Percentiles rank a stretch among this genome's conserved stretches.
Evolutionary conservation across 331 rosid genomes (phyloP).

Genomic region (Cucumis variabilis): DNA sequence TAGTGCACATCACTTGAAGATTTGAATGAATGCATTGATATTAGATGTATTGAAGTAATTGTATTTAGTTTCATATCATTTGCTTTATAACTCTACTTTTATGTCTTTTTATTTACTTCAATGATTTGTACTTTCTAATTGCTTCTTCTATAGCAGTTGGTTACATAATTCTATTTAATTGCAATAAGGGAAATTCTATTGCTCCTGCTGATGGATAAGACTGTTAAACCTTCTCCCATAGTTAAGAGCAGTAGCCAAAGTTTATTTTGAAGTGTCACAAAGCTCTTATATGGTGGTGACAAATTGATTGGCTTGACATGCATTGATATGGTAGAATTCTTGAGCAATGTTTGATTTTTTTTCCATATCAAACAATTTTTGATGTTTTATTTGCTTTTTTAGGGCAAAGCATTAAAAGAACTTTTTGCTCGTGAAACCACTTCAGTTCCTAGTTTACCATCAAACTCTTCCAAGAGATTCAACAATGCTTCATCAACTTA

Average conservation of each 20-base stretch:
- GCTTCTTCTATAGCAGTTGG: constrained; percentile 1
- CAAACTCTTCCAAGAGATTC: constrained; percentile 47
- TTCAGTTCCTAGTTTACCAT: constrained; percentile 46
- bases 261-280: constrained; percentile 77
- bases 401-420: constrained; percentile 94
- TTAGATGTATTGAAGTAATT: constrained; percentile 26
- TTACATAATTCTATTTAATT: constrained; percentile 34
- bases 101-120: constrained; percentile 34
- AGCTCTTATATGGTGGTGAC: constrained; percentile 69
- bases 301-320: constrained; percentile 56
- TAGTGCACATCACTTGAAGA: constrained; percentile 17
- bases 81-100: constrained; percentile 47
- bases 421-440: constrained; percentile 54
- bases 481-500: constrained; percentile 45
- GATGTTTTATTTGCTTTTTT: constrained; percentile 24
- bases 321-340: constrained; percentile 74
- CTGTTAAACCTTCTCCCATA: constrained; percentile 46
- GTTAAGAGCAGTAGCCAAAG: constrained; percentile 64
- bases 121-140: constrained; percentile 25
- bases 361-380: constrained; percentile 22
- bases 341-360: constrained; percentile 20
- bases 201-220: constrained; percentile 44
- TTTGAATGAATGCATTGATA: not conserved
- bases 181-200: constrained; percentile 55
- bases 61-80: not conserved